Base-by-base conservation (phyloP, 139 green algal genomes). In the Chlorella sp. region DNA sequence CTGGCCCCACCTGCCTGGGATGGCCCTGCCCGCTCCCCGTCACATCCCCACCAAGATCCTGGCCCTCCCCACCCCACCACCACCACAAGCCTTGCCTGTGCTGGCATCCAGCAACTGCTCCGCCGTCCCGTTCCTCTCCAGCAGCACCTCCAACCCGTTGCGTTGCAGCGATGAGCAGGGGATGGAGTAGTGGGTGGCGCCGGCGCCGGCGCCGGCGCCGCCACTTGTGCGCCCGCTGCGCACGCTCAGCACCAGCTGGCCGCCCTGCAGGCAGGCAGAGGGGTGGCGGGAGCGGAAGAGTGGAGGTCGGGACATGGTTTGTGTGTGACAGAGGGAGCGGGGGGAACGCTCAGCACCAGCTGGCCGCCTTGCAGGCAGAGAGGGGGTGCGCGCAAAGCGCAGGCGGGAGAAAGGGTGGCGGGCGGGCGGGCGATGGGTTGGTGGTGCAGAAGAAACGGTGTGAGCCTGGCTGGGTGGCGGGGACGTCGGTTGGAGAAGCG, bases 311-410 rank as follows among this genome's bases (percentile, higher is more conserved):
- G n/a, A n/a, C n/a, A n/a, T n/a, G n/a, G n/a, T n/a, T n/a, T n/a
- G n/a, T n/a, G n/a, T n/a, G n/a, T n/a, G n/a, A n/a, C n/a, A n/a
- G n/a, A n/a, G n/a, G n/a, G n/a, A n/a, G n/a, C n/a, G n/a, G n/a
- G n/a, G n/a, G n/a, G n/a, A n/a, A 88, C 83, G 83, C 83, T 88
- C 18, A 88, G 66, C 83, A 80, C 83, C 83, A 88, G 83, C 24
- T 68, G 36, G 66, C 83, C 83, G 83, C 83, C 83, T 66, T 88
- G 81, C 73, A 28, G 73, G 73, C 11, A 66, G 0, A 42, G 3
- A n/a, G 37, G 3, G 12, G 76, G 36, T n/a, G n/a, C n/a, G n/a
- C n/a, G n/a, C n/a, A n/a, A n/a, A 26, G 64, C 2, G 64, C 64
- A 73, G 7, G 64, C 11, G 5, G 64, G 21, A 14, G 64, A 26